phyloP scores from a whole-genome alignment of 2,329 filamentous ascomycete genomes.

The Hymenoscyphus repandus region DNA sequence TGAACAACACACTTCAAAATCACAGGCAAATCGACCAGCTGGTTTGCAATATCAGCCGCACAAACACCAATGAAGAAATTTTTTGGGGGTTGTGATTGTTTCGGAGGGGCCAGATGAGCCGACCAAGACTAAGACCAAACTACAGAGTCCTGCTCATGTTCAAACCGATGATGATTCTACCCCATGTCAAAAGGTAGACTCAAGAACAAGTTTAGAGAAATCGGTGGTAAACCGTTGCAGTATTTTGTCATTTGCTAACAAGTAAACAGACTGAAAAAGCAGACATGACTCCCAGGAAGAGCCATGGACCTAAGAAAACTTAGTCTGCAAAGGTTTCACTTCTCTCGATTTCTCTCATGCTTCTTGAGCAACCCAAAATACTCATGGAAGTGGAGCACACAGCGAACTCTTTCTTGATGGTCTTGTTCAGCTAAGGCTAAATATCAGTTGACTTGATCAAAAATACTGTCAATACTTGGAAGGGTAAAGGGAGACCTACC shows the following conservation, averaged over 20 bases:
- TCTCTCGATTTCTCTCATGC: conserved; percentile 24
- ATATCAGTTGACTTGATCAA: conserved; percentile 27
- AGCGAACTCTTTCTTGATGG: conserved; percentile 31
- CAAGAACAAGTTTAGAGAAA: conserved; percentile 26
- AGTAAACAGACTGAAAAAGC: conserved; percentile 28
- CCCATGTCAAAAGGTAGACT: conserved; percentile 18
- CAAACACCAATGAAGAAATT: conserved; percentile 30
- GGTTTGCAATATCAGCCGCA: not conserved
- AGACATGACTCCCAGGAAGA: conserved; percentile 20
- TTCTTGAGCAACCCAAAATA: conserved; percentile 27
- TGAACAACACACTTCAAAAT: not conserved
- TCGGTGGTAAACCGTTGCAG: conserved; percentile 21
- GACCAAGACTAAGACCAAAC: conserved; percentile 6
- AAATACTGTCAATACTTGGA: conserved; percentile 33
- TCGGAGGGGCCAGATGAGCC: conserved; percentile 25
- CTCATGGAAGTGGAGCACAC: conserved; percentile 30
- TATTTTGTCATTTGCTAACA: not conserved
- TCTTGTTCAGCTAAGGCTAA: conserved; percentile 28
- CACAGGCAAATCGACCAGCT: conserved; percentile 7
- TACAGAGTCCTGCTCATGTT: conserved; percentile 10
- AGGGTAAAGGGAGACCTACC: conserved; percentile 39
- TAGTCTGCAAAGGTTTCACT: conserved; percentile 15
- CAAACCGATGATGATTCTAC: conserved; percentile 11
- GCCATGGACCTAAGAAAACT: conserved; percentile 7
- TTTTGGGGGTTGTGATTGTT: conserved; percentile 31